Conservation (phyloP, 2,329 filamentous ascomycete species). For the Bipolaris bicolor region DNA sequence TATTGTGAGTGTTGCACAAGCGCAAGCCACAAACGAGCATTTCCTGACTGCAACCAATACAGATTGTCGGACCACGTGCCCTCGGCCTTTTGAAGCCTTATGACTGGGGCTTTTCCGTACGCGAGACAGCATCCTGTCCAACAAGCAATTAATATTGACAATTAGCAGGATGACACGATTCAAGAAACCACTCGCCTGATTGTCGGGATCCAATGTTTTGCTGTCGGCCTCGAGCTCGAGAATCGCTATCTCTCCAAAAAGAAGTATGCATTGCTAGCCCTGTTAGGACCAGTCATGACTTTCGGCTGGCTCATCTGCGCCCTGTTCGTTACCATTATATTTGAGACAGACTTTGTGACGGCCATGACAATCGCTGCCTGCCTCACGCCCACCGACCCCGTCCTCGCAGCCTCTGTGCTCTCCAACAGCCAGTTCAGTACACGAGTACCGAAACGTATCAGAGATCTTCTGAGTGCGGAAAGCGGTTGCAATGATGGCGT, state of each 20-base stretch:
- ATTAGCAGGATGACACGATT: constrained; percentile 49
- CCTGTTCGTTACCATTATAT: constrained; percentile 55
- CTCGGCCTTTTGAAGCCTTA: constrained; percentile 50
- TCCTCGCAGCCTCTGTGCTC: constrained; percentile 61
- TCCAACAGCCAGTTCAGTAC: constrained; percentile 60
- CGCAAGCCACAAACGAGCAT: background rate
- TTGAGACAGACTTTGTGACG: constrained; percentile 54
- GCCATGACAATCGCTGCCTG: constrained; percentile 61
- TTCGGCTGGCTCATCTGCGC: constrained; percentile 58
- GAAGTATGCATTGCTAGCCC: constrained; percentile 58
- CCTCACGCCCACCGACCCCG: constrained; percentile 63
- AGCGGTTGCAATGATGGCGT: constrained; percentile 63
- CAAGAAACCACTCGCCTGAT: constrained; percentile 54
- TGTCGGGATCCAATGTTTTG: constrained; percentile 53
- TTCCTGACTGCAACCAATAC: background rate
- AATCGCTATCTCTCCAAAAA: constrained; percentile 57
- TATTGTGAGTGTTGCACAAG: constrained; percentile 33
- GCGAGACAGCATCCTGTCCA: background rate
- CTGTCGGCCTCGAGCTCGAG: constrained; percentile 49
- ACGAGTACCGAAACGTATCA: constrained; percentile 58
- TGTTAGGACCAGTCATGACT: constrained; percentile 60
- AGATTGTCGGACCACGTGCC: constrained; percentile 50
- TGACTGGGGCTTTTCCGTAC: constrained; percentile 46
- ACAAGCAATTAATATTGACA: background rate
- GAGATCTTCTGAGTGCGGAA: constrained; percentile 60